Conservation (phyloP, 225 moss, liverwort and hornwort genomes). For the Lunularia cruciata region DNA sequence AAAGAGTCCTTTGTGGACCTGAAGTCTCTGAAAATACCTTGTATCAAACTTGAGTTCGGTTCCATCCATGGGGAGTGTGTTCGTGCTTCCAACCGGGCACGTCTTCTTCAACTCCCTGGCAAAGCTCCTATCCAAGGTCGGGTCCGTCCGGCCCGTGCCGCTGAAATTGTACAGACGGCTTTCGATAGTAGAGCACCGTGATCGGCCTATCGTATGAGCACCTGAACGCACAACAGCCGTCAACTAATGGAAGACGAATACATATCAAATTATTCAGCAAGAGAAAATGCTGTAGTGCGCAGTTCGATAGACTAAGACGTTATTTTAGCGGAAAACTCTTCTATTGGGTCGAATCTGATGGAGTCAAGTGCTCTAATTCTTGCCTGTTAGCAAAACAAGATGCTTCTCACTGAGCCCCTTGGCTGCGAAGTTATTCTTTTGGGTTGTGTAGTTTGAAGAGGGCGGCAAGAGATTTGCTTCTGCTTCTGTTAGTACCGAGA, state of each 20-base stretch:
- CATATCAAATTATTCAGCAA: too few relatives aligned
- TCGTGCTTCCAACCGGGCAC: slow-evolving; percentile 1
- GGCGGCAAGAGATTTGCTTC: slow-evolving; percentile 41
- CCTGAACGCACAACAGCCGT: too few relatives aligned
- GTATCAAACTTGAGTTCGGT: slow-evolving; percentile 19
- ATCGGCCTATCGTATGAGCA: slow-evolving; percentile 65
- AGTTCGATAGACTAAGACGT: too few relatives aligned
- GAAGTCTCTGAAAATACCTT: not conserved
- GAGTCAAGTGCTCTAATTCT: too few relatives aligned
- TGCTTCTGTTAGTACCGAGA: slow-evolving; percentile 44
- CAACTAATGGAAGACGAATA: too few relatives aligned
- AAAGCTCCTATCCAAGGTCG: slow-evolving; percentile 33
- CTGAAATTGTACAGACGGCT: slow-evolving; percentile 56
- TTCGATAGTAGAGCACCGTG: slow-evolving; percentile 52
- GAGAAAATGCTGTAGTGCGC: too few relatives aligned
- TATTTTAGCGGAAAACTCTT: too few relatives aligned
- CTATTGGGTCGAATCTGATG: too few relatives aligned
- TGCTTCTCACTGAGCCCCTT: slow-evolving; percentile 58
- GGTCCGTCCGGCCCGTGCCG: slow-evolving; percentile 42
- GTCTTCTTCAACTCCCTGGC: not conserved
- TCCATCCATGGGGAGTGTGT: not conserved
- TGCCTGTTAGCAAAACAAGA: slow-evolving; percentile 41
- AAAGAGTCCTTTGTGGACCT: slow-evolving; percentile 18
- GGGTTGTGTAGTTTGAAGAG: slow-evolving; percentile 37
- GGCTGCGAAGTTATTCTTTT: slow-evolving; percentile 30